Conservation (phyloP, 1,139 yeast genomes). For the Diutina pseudorugosa region DNA sequence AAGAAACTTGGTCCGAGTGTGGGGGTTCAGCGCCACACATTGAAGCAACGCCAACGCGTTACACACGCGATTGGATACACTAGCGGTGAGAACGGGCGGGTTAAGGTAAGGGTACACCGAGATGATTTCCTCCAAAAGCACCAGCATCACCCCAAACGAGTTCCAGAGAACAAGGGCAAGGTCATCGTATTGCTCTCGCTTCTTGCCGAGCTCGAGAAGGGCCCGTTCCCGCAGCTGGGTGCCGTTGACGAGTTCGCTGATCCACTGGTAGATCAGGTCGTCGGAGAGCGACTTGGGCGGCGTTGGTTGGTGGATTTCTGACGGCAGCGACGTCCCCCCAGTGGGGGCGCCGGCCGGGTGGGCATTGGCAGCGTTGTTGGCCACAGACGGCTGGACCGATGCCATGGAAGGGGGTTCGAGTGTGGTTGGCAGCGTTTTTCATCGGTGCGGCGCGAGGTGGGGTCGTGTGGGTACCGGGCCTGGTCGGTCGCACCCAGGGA, state of each 20-base stretch:
- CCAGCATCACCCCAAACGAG: slow-evolving; percentile 93
- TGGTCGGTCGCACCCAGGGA: too few relatives aligned
- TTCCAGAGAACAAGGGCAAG: slow-evolving; percentile 90
- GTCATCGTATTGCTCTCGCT: slow-evolving; percentile 90
- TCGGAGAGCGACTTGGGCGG: slow-evolving; percentile 43
- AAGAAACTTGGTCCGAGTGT: slow-evolving; percentile 72
- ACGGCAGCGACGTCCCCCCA: neutral
- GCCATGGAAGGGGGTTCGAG: neutral
- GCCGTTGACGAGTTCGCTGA: slow-evolving; percentile 78
- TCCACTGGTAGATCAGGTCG: slow-evolving; percentile 84
- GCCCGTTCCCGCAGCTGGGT: slow-evolving; percentile 81
- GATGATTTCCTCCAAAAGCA: slow-evolving; percentile 77
- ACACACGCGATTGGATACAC: slow-evolving; percentile 88
- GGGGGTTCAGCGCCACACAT: slow-evolving; percentile 92
- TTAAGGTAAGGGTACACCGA: slow-evolving; percentile 80
- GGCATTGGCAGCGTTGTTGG: neutral
- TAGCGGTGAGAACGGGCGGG: slow-evolving; percentile 78
- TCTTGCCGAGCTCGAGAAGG: slow-evolving; percentile 79
- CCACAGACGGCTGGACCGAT: neutral
- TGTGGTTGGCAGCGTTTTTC: neutral
- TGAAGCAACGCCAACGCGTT: slow-evolving; percentile 90
- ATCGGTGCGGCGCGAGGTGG: neutral
- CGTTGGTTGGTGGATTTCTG: neutral
- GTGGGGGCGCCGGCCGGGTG: neutral
- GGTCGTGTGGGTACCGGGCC: too few relatives aligned